These are phyloP conservation scores for Vaccinium macrocarpon DNA, from an alignment of 148 eudicot genomes.

Conservation along the genomic window DNA sequence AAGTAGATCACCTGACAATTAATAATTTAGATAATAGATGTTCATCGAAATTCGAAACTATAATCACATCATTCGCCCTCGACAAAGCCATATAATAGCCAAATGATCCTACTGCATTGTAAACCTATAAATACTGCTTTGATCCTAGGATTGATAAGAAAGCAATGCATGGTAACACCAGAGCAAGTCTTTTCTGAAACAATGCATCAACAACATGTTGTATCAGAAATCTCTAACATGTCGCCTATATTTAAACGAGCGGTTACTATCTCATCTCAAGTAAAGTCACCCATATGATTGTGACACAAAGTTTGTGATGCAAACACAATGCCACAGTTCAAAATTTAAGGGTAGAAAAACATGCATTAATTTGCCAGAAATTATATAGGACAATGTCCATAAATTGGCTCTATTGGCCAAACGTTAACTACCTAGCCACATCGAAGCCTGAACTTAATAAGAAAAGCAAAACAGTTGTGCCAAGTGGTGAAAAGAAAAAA, in stretches of 20 bases:
- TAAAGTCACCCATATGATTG: neutral
- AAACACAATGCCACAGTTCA: neutral
- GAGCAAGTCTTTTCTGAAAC: neutral
- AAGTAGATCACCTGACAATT: neutral
- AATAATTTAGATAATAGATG: slow-evolving; percentile 9
- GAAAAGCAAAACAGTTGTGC: neutral
- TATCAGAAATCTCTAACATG: neutral
- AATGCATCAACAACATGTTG: neutral
- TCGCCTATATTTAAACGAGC: neutral
- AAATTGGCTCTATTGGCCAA: neutral
- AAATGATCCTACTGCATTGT: neutral
- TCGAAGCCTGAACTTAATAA: neutral
- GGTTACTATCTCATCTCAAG: neutral
- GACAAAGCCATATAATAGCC: neutral
- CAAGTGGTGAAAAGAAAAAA: neutral
- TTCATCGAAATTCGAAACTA: neutral
- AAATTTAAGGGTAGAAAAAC: neutral
- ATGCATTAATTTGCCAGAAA: neutral
- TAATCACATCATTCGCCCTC: neutral
- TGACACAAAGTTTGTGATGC: neutral
- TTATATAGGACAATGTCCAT: neutral
- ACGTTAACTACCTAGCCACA: neutral
- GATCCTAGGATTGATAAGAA: neutral
- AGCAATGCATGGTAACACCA: slow-evolving; percentile 2
- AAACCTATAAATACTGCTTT: neutral